Evolutionary conservation across 2,329 filamentous ascomycete species (phyloP).

Genomic region (Zymoseptoria pseudotritici): DNA sequence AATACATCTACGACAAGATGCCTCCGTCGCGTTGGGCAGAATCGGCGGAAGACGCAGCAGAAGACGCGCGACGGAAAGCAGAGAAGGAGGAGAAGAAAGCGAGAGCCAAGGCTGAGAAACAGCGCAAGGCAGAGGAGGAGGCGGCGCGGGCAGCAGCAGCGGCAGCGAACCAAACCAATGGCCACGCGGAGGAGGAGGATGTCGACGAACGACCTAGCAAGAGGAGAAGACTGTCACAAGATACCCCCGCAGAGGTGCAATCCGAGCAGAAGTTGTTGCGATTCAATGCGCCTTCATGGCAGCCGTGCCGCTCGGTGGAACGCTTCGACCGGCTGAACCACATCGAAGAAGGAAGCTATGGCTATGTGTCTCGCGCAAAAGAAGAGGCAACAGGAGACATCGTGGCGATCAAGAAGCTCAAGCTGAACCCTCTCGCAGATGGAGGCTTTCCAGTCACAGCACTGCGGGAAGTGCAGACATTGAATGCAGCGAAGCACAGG

Average conservation of each 20-base stretch:
- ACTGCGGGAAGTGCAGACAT: constrained; percentile 84
- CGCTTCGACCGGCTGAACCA: constrained; percentile 90
- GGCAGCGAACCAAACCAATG: constrained; percentile 18
- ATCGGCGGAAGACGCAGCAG: constrained; percentile 69
- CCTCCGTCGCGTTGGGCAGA: constrained; percentile 74
- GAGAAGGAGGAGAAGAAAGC: constrained; percentile 83
- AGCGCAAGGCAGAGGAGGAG: constrained; percentile 58
- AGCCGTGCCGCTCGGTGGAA: constrained; percentile 67
- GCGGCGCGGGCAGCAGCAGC: constrained; percentile 29
- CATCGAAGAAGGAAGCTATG: constrained; percentile 96
- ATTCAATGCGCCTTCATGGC: constrained; percentile 63
- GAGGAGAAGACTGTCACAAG: constrained; percentile 54
- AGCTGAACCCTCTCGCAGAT: constrained; percentile 71
- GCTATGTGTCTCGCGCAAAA: constrained; percentile 80
- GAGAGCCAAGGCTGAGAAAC: constrained; percentile 72
- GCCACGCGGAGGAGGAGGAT: constrained; percentile 17
- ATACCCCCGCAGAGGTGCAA: constrained; percentile 24
- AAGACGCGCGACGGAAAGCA: constrained; percentile 63
- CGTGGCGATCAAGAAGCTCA: constrained; percentile 88
- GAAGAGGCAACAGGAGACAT: constrained; percentile 67
- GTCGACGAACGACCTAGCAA: constrained; percentile 45
- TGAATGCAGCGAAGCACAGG: constrained; percentile 69
- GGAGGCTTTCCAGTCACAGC: constrained; percentile 82
- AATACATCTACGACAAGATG: constrained; percentile 12
- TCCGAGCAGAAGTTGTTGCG: constrained; percentile 56